phyloP scores from a whole-genome alignment of 108 stramenopile species.

The Cyclotella baltica region DNA sequence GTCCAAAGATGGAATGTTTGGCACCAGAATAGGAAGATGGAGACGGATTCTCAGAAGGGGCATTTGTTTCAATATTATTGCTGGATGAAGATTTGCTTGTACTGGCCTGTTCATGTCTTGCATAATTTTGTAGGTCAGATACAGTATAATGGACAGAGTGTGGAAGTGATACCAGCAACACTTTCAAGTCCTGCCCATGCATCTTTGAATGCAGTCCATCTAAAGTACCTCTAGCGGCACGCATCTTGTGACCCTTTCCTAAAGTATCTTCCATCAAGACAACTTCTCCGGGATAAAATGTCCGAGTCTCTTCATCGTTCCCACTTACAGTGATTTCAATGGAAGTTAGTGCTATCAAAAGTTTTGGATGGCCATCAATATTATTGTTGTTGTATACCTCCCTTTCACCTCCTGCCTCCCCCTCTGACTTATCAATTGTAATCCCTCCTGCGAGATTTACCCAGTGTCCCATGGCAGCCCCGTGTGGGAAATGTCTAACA shows the following conservation, averaged over 20 bases:
- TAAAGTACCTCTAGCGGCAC: slow-evolving; percentile 13
- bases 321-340: slow-evolving; percentile 55
- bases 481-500: slow-evolving; percentile 43
- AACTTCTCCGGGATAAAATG: slow-evolving; percentile 48
- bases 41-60: slow-evolving; percentile 21
- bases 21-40: slow-evolving; percentile 17
- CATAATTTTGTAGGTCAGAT: slow-evolving; percentile 18
- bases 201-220: slow-evolving; percentile 4
- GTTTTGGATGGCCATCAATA: slow-evolving; percentile 45
- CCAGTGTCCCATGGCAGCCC: slow-evolving; percentile 43
- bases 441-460: slow-evolving; percentile 53
- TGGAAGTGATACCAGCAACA: slow-evolving; percentile 51
- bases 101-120: slow-evolving; percentile 6
- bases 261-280: slow-evolving; percentile 56
- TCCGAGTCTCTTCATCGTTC: slow-evolving; percentile 44
- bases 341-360: slow-evolving; percentile 36
- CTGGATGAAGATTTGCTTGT: background rate
- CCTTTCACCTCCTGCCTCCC: slow-evolving; percentile 9
- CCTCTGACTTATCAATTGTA: slow-evolving; percentile 33
- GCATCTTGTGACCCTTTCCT: slow-evolving; percentile 60
- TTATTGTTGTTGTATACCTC: slow-evolving; percentile 22
- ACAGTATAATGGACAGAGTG: slow-evolving; percentile 42
- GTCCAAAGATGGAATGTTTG: slow-evolving; percentile 39
- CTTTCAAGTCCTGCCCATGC: slow-evolving; percentile 44
- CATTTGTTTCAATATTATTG: background rate